phyloP scores from a whole-genome alignment of 2,329 filamentous ascomycete genomes.

The Pseudogymnoascus verrucosus region DNA sequence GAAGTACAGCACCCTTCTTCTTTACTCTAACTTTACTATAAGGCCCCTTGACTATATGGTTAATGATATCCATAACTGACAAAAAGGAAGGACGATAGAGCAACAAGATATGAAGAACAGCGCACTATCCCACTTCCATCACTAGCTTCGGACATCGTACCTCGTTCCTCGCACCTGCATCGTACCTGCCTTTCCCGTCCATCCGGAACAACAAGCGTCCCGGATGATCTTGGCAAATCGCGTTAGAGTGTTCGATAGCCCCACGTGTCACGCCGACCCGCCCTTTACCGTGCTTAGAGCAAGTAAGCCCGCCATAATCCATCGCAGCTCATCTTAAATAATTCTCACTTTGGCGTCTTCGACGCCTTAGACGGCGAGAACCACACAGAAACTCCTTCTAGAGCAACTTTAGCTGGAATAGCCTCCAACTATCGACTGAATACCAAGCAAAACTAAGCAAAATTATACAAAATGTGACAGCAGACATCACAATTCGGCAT shows the following conservation, averaged over 20 bases:
- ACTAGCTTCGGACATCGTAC: constrained; percentile 19
- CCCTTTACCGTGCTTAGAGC: not conserved
- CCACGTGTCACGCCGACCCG: not conserved
- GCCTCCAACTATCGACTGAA: not conserved
- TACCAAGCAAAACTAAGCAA: not conserved
- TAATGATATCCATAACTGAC: not conserved
- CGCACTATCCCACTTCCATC: not conserved
- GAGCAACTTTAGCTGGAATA: not conserved
- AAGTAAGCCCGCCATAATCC: not conserved
- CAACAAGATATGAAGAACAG: not conserved
- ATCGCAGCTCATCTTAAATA: not conserved
- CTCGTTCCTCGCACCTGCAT: not conserved
- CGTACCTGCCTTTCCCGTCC: constrained; percentile 8
- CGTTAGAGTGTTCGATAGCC: not conserved
- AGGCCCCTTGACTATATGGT: not conserved
- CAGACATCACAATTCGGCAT: not conserved
- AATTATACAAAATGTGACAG: not conserved
- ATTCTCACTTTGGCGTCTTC: not conserved
- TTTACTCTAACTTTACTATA: too few relatives aligned
- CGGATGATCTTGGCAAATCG: not conserved
- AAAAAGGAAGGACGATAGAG: not conserved
- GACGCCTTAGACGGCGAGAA: not conserved
- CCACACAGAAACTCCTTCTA: not conserved
- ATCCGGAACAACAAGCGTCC: not conserved
- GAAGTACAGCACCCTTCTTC: too few relatives aligned